Evolutionary conservation across 306 rosid genomes (phyloP), one percentile per base, ranked within the genome.

Genomic region (Psophocarpus tetragonolobus): DNA sequence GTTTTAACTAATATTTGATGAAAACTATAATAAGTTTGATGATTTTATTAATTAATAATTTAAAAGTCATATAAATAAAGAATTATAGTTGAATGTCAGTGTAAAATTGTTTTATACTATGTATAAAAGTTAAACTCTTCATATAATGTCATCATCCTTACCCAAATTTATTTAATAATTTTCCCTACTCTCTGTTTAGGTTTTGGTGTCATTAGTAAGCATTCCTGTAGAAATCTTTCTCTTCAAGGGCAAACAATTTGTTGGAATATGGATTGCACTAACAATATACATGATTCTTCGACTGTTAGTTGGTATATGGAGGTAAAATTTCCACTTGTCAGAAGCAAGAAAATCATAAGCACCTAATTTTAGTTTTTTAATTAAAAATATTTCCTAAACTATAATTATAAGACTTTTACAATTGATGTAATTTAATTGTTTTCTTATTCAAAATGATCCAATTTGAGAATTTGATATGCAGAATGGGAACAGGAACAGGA

Each of bases 201-300:
- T 90, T 24, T 56, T 85, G 68, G 97, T 94, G 82, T 81, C 97
- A 23, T 11, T 87, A 45, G 85, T 77, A 26, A 94, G 97, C 75
- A 44, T 94, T 64, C 74, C 50, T 47, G 75, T 84, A 15, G 72
- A 90, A 58, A 84, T 89, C 42, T 44, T 92, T 47, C 85, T 94
- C 30, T 88, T 84, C 1, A 87, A 38, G 80, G 71, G 77, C 76
- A 23, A 85, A 21, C 92, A 90, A 39, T 94, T 92, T 78, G 13
- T 92, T 36, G 98, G 98, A 32, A 87, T 94, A 24, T 94, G 98
- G 98, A 88, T 80, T 67, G 96, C 98, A 60, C 70, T 94, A n/a
- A 79, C 95, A 60, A 87, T 94, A 65, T 94, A 94, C 8, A 94
- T 94, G 96, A 60, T 54, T 29, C 88, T 94, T 30, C 96, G 98